phyloP scores from a whole-genome alignment of 805 yeast genomes.

The Kodamaea leandrae region DNA sequence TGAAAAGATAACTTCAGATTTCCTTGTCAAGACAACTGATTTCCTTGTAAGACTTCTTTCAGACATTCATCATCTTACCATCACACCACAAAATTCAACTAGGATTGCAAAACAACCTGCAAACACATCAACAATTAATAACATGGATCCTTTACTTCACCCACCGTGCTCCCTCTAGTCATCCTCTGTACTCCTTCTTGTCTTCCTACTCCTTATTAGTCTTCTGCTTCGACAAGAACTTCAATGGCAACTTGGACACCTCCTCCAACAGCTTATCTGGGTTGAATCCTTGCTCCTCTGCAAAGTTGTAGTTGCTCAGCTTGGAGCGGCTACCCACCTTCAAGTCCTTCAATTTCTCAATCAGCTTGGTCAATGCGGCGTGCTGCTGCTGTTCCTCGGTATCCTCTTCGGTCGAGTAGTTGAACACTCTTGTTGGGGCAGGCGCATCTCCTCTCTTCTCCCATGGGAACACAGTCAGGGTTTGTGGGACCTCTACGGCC shows the following conservation, averaged over 20 bases:
- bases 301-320: constrained; percentile 8
- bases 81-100: no score
- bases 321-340: constrained; percentile 9
- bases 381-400: not conserved
- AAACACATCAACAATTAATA: no score
- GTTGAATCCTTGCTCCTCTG: constrained; percentile 17
- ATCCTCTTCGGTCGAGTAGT: constrained; percentile 1
- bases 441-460: constrained; percentile 21
- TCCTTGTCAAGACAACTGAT: no score
- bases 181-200: no score
- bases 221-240: constrained; percentile 16
- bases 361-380: constrained; percentile 7
- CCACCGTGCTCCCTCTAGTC: no score
- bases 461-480: constrained; percentile 29
- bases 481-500: constrained; percentile 1
- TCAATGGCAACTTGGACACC: constrained; percentile 26
- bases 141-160: no score
- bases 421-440: constrained; percentile 27
- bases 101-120: no score
- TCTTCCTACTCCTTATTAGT: constrained; percentile 3
- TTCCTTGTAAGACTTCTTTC: no score
- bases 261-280: constrained; percentile 27
- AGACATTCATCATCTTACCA: no score
- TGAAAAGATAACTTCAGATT: no score
- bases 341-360: constrained; percentile 6